Evolutionary conservation across 768 basidiomycete genomes (phyloP), one percentile per base, ranked within the genome.

Genomic region (Tulasnella calospora): DNA sequence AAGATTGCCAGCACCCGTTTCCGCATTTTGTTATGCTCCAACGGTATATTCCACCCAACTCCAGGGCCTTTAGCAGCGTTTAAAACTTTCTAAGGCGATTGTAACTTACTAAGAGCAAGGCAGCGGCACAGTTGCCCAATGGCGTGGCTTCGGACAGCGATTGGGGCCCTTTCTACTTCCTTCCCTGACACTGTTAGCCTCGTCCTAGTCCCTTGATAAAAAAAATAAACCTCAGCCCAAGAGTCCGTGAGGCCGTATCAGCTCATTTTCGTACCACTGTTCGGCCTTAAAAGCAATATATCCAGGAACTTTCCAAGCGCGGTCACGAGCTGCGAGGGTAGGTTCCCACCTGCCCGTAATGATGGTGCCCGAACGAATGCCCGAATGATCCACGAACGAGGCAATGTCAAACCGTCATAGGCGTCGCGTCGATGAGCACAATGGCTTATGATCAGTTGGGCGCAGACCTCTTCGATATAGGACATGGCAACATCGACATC

Each of bases 321-420:
- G 1, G 30, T 30, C 30, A 72, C 23, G 9, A 72, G n/a, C 17
- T 41, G n/a, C n/a, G 13, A 72, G 15, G 71, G 30, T n/a, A 72
- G 8, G 15, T 19, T 21, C 12, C 71, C 71, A 41, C 9, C 36
- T 12, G 4, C 12, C 8, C 19, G 35, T 13, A 6, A 13, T 8
- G 71, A 72, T 27, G 38, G 21, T 7, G 38, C 36, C 21, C 51
- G 61, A 38, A 23, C 12, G 17, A 76, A 61, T 10, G 55, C 75
- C 30, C 75, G 75, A 36, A 76, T 38, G 8, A 76, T 57, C 75
- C 75, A 76, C 35, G 75, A 76, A 7, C 75, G 75, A 27, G 75
- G 75, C 57, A 76, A 38, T 7, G 57, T 51, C 36, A 76, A 33
- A 27, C 51, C 47, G 10, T 61, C 15, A 57, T 76, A 51, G 21